A percentile compares a stretch with the other conserved stretches of the same genome.
These are phyloP conservation scores for Cystobasidium pallidum DNA, from an alignment of 1,284 basidiomycete genomes.

Conservation along the genomic window DNA sequence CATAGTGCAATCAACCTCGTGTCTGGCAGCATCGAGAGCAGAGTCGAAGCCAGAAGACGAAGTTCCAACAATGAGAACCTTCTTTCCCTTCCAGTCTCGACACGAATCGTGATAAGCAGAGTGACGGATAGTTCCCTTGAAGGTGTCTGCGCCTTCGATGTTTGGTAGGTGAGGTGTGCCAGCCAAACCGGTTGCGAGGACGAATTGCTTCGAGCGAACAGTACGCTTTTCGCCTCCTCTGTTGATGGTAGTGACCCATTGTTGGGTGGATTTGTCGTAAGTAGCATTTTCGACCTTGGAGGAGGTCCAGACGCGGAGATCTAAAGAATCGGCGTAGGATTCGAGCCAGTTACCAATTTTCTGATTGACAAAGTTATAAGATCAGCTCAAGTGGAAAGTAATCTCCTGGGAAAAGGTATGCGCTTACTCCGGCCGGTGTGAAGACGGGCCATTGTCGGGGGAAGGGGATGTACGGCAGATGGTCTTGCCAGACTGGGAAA, in stretches of 20 bases:
- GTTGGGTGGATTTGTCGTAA: conserved; percentile 53
- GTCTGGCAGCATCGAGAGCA: conserved; percentile 52
- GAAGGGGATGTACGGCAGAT: conserved; percentile 60
- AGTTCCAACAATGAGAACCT: conserved; percentile 54
- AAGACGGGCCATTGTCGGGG: conserved; percentile 65
- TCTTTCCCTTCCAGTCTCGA: conserved; percentile 52
- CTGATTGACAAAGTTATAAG: conserved; percentile 50
- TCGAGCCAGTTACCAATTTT: conserved; percentile 56
- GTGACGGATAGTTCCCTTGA: conserved; percentile 53
- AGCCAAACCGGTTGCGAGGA: conserved; percentile 59
- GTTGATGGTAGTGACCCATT: conserved; percentile 58
- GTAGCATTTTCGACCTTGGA: conserved; percentile 47
- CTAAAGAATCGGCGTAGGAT: conserved; percentile 52
- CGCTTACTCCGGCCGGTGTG: conserved; percentile 60
- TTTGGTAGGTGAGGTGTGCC: conserved; percentile 57
- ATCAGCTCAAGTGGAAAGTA: conserved; percentile 53
- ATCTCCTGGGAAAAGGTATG: conserved; percentile 46
- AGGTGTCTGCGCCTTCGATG: conserved; percentile 52
- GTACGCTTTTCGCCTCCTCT: conserved; percentile 52
- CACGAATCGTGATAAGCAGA: conserved; percentile 51
- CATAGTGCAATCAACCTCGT: conserved; percentile 54
- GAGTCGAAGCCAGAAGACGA: conserved; percentile 55
- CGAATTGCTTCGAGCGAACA: conserved; percentile 57
- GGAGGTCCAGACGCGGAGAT: conserved; percentile 52
- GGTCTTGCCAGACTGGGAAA: conserved; percentile 63